These are phyloP conservation scores for Teunomyces tritomae DNA, from an alignment of 805 yeast genomes.

Conservation along the genomic window DNA sequence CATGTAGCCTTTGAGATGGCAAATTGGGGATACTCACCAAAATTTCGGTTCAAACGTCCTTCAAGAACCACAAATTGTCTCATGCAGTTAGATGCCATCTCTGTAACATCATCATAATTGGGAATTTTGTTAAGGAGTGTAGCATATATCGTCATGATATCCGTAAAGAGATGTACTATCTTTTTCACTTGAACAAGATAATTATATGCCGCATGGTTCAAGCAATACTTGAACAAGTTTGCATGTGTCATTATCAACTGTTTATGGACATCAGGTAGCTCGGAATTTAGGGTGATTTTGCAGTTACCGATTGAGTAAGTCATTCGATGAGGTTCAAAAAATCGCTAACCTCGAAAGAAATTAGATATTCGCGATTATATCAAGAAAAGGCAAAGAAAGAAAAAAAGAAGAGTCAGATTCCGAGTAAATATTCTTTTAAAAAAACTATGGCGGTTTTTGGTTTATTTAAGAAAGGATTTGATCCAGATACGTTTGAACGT, in stretches of 20 bases:
- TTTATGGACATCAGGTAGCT: constrained; percentile 21
- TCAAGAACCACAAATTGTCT: constrained; percentile 25
- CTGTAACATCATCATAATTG: constrained; percentile 39
- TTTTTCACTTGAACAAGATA: constrained; percentile 28
- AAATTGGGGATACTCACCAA: constrained; percentile 17
- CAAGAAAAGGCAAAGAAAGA: not conserved
- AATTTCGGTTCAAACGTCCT: constrained; percentile 27
- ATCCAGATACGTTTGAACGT: constrained; percentile 44
- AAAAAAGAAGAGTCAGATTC: not conserved
- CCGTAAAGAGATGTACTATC: constrained; percentile 35
- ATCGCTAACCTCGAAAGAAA: not conserved
- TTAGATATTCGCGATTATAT: not conserved
- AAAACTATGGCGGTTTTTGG: constrained; percentile 27
- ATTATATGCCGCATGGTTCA: constrained; percentile 27
- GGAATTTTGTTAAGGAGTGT: constrained; percentile 38
- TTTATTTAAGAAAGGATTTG: constrained; percentile 26
- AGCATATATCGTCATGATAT: constrained; percentile 38
- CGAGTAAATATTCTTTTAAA: not conserved
- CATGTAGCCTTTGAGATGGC: constrained; percentile 10
- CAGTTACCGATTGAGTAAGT: constrained; percentile 40
- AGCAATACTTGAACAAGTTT: constrained; percentile 31
- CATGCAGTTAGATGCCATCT: constrained; percentile 25
- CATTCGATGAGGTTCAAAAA: constrained; percentile 17
- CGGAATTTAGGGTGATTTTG: constrained; percentile 21
- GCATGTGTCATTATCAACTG: constrained; percentile 26